phyloP scores from a whole-genome alignment of 176 grass and related monocot genomes.

The Musa beccarii region DNA sequence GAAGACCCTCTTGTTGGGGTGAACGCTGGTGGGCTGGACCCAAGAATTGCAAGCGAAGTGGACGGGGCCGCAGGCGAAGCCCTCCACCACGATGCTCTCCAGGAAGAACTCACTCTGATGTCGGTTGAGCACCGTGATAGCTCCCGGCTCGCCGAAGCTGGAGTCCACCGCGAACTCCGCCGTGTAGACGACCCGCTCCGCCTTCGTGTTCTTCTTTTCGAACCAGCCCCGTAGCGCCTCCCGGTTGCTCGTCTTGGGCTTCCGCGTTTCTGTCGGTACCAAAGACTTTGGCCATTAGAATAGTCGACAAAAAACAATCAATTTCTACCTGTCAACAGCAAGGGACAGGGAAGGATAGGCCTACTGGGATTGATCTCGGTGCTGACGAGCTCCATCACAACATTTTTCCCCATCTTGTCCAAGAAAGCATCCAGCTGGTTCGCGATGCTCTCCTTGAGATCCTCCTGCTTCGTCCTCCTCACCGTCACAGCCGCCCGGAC shows the following conservation, averaged over 20 bases:
- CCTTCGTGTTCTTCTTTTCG: conserved; percentile 69
- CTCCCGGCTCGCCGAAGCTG: conserved; percentile 67
- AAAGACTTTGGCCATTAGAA: not conserved
- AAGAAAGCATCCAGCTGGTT: conserved; percentile 62
- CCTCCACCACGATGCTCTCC: conserved; percentile 76
- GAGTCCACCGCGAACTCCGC: conserved; percentile 75
- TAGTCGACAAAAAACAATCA: not conserved
- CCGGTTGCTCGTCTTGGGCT: conserved; percentile 40
- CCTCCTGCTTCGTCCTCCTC: conserved; percentile 54
- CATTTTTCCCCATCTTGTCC: conserved; percentile 47
- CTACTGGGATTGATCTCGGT: conserved; percentile 68
- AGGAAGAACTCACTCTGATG: conserved; percentile 75
- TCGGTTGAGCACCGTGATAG: conserved; percentile 61
- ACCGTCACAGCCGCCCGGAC: conserved; percentile 64
- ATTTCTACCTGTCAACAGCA: not conserved
- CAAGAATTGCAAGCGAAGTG: conserved; percentile 84
- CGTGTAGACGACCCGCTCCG: conserved; percentile 65
- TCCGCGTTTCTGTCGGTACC: conserved; percentile 25
- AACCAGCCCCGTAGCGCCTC: conserved; percentile 58
- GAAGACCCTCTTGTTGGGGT: conserved; percentile 43
- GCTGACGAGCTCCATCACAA: conserved; percentile 73
- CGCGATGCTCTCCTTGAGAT: conserved; percentile 28
- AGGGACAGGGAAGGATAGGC: not conserved
- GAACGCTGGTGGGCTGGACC: conserved; percentile 49
- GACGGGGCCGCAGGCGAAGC: conserved; percentile 44